phyloP scores from a whole-genome alignment of 2,329 filamentous ascomycete genomes.

The Monosporascus sp. region DNA sequence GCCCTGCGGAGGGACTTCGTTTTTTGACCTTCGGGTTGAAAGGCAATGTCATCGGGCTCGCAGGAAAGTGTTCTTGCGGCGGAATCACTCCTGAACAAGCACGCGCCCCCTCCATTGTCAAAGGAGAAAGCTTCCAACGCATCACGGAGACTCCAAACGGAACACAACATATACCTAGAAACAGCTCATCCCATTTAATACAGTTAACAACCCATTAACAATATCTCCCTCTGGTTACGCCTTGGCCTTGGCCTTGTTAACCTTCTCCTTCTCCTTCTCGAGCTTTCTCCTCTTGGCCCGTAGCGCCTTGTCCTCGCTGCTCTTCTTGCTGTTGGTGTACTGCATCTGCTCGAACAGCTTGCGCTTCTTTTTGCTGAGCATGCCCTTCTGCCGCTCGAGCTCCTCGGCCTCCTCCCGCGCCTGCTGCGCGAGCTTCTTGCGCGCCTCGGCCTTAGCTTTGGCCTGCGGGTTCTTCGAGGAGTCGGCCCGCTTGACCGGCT shows the following conservation, averaged over 20 bases:
- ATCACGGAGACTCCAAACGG: too few relatives aligned
- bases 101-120: too few relatives aligned
- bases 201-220: too few relatives aligned
- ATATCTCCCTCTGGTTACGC: conserved; percentile 8
- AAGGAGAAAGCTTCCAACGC: too few relatives aligned
- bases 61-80: too few relatives aligned
- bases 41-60: too few relatives aligned
- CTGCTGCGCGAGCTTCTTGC: conserved; percentile 64
- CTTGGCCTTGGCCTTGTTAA: conserved; percentile 33
- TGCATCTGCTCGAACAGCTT: conserved; percentile 98
- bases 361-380: conserved; percentile 96
- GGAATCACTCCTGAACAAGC: too few relatives aligned
- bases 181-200: too few relatives aligned
- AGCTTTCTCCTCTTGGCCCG: conserved; percentile 85
- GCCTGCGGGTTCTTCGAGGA: conserved; percentile 43
- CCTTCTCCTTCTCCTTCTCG: conserved; percentile 50
- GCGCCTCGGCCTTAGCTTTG: conserved; percentile 63
- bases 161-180: too few relatives aligned
- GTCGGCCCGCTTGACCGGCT: conserved; percentile 44
- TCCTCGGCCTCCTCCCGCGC: conserved; percentile 77
- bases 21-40: too few relatives aligned
- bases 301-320: conserved; percentile 81
- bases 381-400: conserved; percentile 88
- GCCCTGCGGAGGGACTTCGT: too few relatives aligned
- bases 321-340: conserved; percentile 90